Conservation (phyloP, 768 basidiomycete species). For the Tylopilus felleus region DNA sequence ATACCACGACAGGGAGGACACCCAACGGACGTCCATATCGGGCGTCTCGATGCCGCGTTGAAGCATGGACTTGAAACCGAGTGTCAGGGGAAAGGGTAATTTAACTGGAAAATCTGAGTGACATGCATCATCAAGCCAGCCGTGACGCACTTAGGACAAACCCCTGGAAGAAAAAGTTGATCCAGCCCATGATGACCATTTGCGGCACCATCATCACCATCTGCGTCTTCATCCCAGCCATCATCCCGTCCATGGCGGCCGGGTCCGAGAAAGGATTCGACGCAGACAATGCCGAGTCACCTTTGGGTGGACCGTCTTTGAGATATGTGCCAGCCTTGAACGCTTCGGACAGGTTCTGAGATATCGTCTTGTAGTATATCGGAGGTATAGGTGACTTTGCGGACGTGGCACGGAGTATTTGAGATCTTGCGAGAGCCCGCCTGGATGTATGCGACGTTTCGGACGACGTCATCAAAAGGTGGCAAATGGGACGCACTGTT, state of each 20-base stretch:
- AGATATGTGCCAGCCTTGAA: slow-evolving; percentile 78
- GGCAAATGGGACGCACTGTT: slow-evolving; percentile 68
- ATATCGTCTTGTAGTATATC: slow-evolving; percentile 68
- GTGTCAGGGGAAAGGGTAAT: slow-evolving; percentile 92
- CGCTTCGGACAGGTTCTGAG: slow-evolving; percentile 66
- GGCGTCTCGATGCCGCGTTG: slow-evolving; percentile 93
- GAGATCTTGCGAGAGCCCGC: slow-evolving; percentile 76
- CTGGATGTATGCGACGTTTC: slow-evolving; percentile 34
- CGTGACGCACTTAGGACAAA: slow-evolving; percentile 87
- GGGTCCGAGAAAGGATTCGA: slow-evolving; percentile 89
- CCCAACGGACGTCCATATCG: slow-evolving; percentile 99
- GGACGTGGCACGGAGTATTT: slow-evolving; percentile 79
- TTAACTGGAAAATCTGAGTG: slow-evolving; percentile 57
- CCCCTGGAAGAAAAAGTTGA: slow-evolving; percentile 99
- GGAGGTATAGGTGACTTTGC: slow-evolving; percentile 79
- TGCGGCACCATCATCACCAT: slow-evolving; percentile 99
- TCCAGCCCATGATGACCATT: slow-evolving; percentile 99
- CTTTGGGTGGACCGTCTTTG: slow-evolving; percentile 75
- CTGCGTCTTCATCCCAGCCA: slow-evolving; percentile 98
- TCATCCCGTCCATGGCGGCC: slow-evolving; percentile 95
- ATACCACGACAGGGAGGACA: slow-evolving; percentile 98
- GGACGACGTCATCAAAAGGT: background rate
- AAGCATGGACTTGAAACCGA: slow-evolving; percentile 97
- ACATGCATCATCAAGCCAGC: background rate
- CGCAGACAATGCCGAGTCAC: slow-evolving; percentile 54